Conservation (phyloP, 225 moss, liverwort and hornwort genomes). For the Ulota crispa region DNA sequence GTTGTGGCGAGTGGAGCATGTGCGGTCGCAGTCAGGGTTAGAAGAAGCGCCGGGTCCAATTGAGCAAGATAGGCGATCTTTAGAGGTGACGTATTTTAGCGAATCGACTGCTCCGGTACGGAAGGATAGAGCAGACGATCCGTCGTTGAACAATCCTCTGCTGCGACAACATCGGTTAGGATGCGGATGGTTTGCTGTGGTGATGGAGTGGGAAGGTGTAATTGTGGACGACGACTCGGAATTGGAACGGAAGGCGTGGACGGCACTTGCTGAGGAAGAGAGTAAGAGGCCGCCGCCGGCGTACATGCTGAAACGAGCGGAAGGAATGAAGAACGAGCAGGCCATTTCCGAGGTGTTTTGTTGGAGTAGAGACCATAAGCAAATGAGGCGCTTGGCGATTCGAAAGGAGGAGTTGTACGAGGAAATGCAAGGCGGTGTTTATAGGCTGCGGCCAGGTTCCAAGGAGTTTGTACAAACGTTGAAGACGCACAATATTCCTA, state of each 20-base stretch:
- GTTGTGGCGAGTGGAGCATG: slow-evolving; percentile 40
- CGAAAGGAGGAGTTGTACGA: slow-evolving; percentile 94
- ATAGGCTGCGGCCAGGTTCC: slow-evolving; percentile 79
- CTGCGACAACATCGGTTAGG: slow-evolving; percentile 88
- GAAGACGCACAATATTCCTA: slow-evolving; percentile 77
- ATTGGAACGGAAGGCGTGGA: slow-evolving; percentile 87
- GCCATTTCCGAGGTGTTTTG: slow-evolving; percentile 90
- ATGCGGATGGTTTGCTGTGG: slow-evolving; percentile 89
- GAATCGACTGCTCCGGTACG: slow-evolving; percentile 36
- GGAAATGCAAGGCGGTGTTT: slow-evolving; percentile 94
- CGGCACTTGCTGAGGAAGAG: slow-evolving; percentile 90
- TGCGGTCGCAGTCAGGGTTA: slow-evolving; percentile 62
- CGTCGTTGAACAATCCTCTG: slow-evolving; percentile 77
- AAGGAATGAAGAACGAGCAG: slow-evolving; percentile 99
- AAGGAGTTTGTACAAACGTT: slow-evolving; percentile 81
- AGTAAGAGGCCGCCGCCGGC: slow-evolving; percentile 81
- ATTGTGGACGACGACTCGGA: slow-evolving; percentile 92
- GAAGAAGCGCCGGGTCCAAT: slow-evolving; percentile 76
- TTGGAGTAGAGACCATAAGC: slow-evolving; percentile 76
- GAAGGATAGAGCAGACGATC: slow-evolving; percentile 77
- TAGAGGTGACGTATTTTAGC: slow-evolving; percentile 70
- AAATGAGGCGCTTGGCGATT: slow-evolving; percentile 76
- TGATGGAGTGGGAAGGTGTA: slow-evolving; percentile 97
- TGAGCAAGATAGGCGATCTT: slow-evolving; percentile 62
- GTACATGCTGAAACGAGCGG: slow-evolving; percentile 75